Evolutionary conservation across 495 filamentous ascomycete genomes (phyloP).

Genomic region (Trichocladium antarcticum): DNA sequence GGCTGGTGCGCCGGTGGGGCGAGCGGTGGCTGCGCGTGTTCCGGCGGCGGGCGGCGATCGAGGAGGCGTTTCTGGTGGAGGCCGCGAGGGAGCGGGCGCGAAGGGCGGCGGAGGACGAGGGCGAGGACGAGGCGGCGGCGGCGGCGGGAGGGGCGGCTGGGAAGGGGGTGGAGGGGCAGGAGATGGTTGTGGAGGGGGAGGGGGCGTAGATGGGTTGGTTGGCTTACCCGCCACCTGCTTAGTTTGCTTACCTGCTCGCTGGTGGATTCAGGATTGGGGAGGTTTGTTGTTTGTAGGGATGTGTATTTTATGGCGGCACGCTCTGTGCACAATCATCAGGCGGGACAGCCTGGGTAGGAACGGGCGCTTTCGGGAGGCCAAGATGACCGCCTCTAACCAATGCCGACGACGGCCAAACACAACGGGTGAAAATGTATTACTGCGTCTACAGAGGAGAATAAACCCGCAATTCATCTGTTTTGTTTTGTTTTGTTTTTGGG

Average conservation of each 20-base stretch:
- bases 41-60: slow-evolving; percentile 66
- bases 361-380: too few relatives aligned
- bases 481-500: background rate
- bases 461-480: too few relatives aligned
- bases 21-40: slow-evolving; percentile 80
- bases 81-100: slow-evolving; percentile 22
- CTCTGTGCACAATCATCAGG: too few relatives aligned
- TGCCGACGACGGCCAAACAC: too few relatives aligned
- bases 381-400: too few relatives aligned
- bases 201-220: background rate
- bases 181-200: background rate
- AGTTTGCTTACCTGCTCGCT: background rate
- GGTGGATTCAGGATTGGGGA: too few relatives aligned
- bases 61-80: slow-evolving; percentile 54
- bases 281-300: background rate
- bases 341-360: too few relatives aligned
- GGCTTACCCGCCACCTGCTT: background rate
- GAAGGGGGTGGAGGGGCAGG: background rate
- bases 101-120: slow-evolving; percentile 2
- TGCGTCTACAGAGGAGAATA: too few relatives aligned
- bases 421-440: too few relatives aligned
- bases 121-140: background rate
- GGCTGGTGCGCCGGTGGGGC: slow-evolving; percentile 68
- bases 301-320: too few relatives aligned
- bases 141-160: background rate